A percentile compares a stretch with the other conserved stretches of the same genome.
These are phyloP conservation scores for Leishmania martiniquensis DNA, from an alignment of 208 protist species.

Conservation along the genomic window DNA sequence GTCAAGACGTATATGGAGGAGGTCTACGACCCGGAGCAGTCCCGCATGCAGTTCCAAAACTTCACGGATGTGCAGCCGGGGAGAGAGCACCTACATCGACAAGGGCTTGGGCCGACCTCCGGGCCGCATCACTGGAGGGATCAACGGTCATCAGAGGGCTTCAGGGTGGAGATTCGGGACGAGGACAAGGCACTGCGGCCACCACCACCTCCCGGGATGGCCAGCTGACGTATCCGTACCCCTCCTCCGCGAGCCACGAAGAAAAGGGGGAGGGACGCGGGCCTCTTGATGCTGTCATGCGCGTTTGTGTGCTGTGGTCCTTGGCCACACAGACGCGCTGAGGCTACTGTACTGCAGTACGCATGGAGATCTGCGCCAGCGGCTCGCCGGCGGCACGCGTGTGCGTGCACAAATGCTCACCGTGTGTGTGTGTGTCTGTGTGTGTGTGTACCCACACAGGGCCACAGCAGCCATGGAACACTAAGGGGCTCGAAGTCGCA, in stretches of 20 bases:
- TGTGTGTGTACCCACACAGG: not conserved
- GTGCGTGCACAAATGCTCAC: not conserved
- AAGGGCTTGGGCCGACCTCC: constrained; percentile 69
- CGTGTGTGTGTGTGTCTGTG: constrained; percentile 4
- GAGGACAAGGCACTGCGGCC: constrained; percentile 83
- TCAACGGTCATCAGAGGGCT: constrained; percentile 53
- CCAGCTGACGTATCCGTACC: constrained; percentile 5
- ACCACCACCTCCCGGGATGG: constrained; percentile 73
- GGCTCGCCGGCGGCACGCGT: too few relatives aligned
- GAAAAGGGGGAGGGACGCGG: too few relatives aligned
- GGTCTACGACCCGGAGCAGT: constrained; percentile 88
- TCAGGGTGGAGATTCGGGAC: constrained; percentile 76
- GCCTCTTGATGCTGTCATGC: too few relatives aligned
- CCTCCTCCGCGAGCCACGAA: not conserved
- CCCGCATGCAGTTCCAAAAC: constrained; percentile 82
- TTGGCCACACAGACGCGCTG: not conserved
- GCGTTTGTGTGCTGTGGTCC: not conserved
- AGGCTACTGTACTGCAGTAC: not conserved
- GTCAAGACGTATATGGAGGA: constrained; percentile 94
- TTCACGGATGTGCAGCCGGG: constrained; percentile 86
- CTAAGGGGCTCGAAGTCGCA: too few relatives aligned
- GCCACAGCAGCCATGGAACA: too few relatives aligned
- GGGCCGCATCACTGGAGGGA: constrained; percentile 76
- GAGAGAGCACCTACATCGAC: constrained; percentile 69
- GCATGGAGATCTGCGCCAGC: not conserved